Percentiles rank a stretch among this genome's conserved stretches.
Evolutionary conservation across 805 yeast species (phyloP).

Genomic region (Myxozyma nipponensis): DNA sequence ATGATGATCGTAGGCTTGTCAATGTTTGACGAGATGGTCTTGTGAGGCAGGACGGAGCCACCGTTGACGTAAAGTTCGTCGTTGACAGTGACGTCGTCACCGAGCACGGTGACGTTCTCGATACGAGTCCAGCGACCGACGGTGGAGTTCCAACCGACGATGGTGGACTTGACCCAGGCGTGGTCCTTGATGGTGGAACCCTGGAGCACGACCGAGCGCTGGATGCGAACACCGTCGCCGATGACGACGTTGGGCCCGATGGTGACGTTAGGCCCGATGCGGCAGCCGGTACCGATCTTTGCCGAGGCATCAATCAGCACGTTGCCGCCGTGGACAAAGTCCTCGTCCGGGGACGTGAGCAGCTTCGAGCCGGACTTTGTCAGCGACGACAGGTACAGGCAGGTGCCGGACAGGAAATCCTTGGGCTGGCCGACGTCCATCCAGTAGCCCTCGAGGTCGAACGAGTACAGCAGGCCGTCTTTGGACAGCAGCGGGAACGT

Average conservation of each 20-base stretch:
- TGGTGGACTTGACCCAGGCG: conserved; percentile 95
- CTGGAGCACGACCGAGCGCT: conserved; percentile 87
- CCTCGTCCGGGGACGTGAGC: conserved; percentile 58
- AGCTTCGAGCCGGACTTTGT: conserved; percentile 71
- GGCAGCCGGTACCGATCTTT: conserved; percentile 83
- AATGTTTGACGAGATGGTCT: conserved; percentile 90
- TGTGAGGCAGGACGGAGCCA: conserved; percentile 98
- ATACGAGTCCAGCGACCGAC: conserved; percentile 99
- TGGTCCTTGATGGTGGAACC: conserved; percentile 93
- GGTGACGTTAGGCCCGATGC: conserved; percentile 97
- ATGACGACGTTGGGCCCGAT: conserved; percentile 94
- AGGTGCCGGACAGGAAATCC: conserved; percentile 96
- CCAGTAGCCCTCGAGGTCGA: conserved; percentile 99
- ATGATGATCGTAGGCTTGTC: conserved; percentile 97
- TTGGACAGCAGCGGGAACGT: conserved; percentile 96
- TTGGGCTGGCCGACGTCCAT: conserved; percentile 99
- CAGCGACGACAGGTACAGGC: conserved; percentile 81
- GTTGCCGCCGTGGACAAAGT: conserved; percentile 81
- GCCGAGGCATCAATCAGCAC: conserved; percentile 95
- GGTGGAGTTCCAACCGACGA: conserved; percentile 98
- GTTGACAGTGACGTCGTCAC: conserved; percentile 98
- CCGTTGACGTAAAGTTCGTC: conserved; percentile 99
- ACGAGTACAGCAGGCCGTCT: conserved; percentile 82
- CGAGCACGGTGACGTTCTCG: conserved; percentile 95
- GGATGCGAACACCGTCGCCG: conserved; percentile 98